Base-by-base conservation (phyloP, 2,329 filamentous ascomycete genomes). In the Nectriaceae sp. region DNA sequence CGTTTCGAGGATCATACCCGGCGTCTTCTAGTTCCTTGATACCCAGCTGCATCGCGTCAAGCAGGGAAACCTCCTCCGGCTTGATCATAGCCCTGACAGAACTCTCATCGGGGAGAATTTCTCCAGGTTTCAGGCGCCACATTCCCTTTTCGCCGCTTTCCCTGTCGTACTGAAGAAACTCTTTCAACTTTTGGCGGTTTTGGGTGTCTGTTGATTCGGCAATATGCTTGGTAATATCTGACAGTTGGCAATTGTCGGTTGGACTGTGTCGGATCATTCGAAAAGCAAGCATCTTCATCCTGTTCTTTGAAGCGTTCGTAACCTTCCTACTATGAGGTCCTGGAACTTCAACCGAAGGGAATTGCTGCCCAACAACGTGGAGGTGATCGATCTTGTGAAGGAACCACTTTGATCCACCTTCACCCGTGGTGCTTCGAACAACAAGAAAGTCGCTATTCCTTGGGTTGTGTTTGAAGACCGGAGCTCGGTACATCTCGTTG, bases 1-100 rank as follows among this genome's bases (percentile, higher is more conserved):
- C 73, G 66, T 83, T 82, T 62, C 74, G 83, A 40, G 78, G 75
- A 52, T 89, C 89, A 66, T 93, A 96, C 10, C 94, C 94, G 18
- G 94, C 89, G 68, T 97, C 94, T 54, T 89, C 84, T 22, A 99
- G 83, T 67, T 96, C 88, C 65, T 95, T 91, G 54, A 90, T 85
- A 38, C 94, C 94, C 33, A 97, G 88, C 68, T 97, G 91, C 93
- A 97, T 99, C 0, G 93, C 89, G 65, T 99, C 93, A 22, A 97
- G 84, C 38, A 97, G 72, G 68, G 91, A 97, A 1, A 97, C 89
- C 63, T 97, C 93, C 69, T 99, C 94, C 0, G 94, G 93, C 56
- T 92, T 93, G 58, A 99, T 91, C 86, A 95, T 91, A 20, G 84
- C 79, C 35, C 93, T 87, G 52, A 97, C 87, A 2, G 83, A 83